These are phyloP conservation scores for Lentinus tigrinus DNA, from an alignment of 768 basidiomycete genomes.

Conservation along the genomic window DNA sequence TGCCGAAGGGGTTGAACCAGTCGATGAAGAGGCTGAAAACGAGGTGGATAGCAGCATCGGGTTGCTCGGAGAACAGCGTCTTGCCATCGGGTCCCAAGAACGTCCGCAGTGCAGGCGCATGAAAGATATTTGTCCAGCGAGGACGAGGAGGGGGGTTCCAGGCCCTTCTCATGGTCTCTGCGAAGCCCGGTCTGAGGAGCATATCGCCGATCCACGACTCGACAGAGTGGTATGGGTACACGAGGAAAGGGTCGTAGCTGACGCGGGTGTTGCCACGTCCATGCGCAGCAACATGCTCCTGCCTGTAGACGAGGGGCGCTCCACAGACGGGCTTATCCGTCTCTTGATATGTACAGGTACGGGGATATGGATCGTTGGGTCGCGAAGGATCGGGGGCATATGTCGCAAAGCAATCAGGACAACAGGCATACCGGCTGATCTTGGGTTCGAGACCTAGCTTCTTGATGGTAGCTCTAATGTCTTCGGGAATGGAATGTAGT, in stretches of 20 bases:
- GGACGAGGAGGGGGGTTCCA: not conserved
- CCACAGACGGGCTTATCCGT: constrained; percentile 1
- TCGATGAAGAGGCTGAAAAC: constrained; percentile 15
- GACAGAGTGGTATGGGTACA: constrained; percentile 6
- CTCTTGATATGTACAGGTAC: not conserved
- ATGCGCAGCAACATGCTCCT: not conserved
- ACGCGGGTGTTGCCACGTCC: not conserved
- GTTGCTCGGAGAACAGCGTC: not conserved
- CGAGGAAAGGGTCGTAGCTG: not conserved
- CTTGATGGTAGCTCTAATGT: constrained; percentile 1
- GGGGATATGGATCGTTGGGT: not conserved
- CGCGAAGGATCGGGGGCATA: not conserved
- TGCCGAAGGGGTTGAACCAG: constrained; percentile 18
- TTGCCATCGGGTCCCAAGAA: constrained; percentile 14
- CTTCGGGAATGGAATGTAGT: not conserved
- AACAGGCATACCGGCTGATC: not conserved
- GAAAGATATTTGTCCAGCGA: constrained; percentile 10
- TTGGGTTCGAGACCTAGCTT: constrained; percentile 3
- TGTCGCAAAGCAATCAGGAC: constrained; percentile 5
- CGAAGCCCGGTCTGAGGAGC: constrained; percentile 13
- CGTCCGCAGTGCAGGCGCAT: constrained; percentile 2
- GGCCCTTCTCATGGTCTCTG: not conserved
- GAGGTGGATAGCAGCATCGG: constrained; percentile 2
- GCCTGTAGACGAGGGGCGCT: not conserved
- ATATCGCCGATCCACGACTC: constrained; percentile 13